Evolutionary conservation across 495 filamentous ascomycete genomes (phyloP), one percentile per base, ranked within the genome.

Genomic region (Trichocladium uniseriatum): DNA sequence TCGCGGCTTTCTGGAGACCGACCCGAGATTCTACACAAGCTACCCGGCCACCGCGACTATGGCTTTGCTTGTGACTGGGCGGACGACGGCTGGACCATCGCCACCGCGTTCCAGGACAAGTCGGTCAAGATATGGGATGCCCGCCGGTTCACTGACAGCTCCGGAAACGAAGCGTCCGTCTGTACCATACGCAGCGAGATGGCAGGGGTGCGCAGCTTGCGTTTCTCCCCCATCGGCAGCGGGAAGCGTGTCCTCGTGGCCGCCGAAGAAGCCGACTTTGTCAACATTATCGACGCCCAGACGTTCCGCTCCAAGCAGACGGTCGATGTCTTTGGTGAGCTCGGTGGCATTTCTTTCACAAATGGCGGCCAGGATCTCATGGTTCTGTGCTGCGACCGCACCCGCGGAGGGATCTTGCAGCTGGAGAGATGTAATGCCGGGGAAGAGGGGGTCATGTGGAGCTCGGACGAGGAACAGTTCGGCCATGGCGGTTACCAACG

Each of bases 21-120:
- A 14, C 56, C 60, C 5, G 69, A 78, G 51, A 55, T 74, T 19
- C 51, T 77, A 5, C 63, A 72, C 38, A 69, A 68, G 1, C 74
- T 95, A 3, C 64, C 68, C 4, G 82, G 82, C 4, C 91, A 96
- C 59, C 75, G 71, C 19, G 89, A 95, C 62, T 90, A 75, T 55
- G 88, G 84, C 40, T 96, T 96, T 53, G 87, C 90, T 3, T 91
- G 86, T 56, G 89, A 84, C 54, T 97, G 91, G 91, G 82, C 88
- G 5, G 83, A 86, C 18, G 86, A 95, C 65, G 89, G 90, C 48
- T 81, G 81, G 62, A 86, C 86, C 40, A 80, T 95, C 46, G 91
- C 91, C 10, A 95, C 91, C 4, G 88, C 84, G 40, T 91, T 89
- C 53, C 90, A 97, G 63, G 91, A 97, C 71, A 83, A 78, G 64